Conservation (phyloP, 2,329 filamentous ascomycete species). For the Biscogniauxia mediterranea region DNA sequence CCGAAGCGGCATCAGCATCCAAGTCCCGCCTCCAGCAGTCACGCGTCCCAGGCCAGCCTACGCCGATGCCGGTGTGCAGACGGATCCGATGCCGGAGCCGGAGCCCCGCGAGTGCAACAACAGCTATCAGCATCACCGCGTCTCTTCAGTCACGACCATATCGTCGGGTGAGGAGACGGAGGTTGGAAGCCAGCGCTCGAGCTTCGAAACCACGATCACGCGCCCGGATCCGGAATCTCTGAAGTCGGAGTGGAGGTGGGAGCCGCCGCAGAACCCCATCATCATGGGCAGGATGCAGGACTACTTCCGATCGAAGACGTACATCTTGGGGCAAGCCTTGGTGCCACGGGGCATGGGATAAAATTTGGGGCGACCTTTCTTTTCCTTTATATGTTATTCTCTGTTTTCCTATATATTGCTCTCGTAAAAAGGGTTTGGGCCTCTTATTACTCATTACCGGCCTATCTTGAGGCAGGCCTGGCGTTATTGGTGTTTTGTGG, state of each 20-base stretch:
- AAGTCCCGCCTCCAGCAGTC: not conserved
- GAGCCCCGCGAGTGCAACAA: constrained; percentile 4
- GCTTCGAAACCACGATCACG: constrained; percentile 24
- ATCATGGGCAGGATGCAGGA: constrained; percentile 34
- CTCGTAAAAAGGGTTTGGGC: not conserved
- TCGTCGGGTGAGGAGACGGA: constrained; percentile 14
- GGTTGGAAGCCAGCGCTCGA: constrained; percentile 25
- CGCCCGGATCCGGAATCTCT: constrained; percentile 18
- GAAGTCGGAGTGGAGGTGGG: constrained; percentile 6
- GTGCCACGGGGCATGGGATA: constrained; percentile 20
- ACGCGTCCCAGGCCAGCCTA: constrained; percentile 17
- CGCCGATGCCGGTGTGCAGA: constrained; percentile 29
- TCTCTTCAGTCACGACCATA: constrained; percentile 15
- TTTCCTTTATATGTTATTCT: too few species aligned
- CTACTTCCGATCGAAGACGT: constrained; percentile 29
- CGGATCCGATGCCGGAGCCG: constrained; percentile 17
- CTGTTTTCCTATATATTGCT: not conserved
- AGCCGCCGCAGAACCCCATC: constrained; percentile 24
- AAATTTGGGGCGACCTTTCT: not conserved
- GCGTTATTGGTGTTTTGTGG: too few species aligned
- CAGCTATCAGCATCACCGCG: constrained; percentile 12
- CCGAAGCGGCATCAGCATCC: not conserved
- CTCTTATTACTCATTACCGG: too few species aligned
- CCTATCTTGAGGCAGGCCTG: too few species aligned
- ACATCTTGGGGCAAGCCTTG: constrained; percentile 28